Conservation (phyloP, 2,329 filamentous ascomycete species). For the Epichloe hybrida region DNA sequence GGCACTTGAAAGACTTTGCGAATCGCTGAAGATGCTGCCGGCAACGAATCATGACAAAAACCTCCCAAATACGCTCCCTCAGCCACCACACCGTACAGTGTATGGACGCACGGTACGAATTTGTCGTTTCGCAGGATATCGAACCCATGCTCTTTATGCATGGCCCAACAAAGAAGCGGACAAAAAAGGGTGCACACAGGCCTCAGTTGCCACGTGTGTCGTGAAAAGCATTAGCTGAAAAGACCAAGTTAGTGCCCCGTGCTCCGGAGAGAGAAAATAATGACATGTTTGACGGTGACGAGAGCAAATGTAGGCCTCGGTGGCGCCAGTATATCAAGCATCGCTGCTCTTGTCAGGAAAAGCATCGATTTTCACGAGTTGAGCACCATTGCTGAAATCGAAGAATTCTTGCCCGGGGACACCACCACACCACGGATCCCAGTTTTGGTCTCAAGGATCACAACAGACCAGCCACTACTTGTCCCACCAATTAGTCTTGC, state of each 20-base stretch:
- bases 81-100: not conserved
- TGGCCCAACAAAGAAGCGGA: not conserved
- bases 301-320: not conserved
- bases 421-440: constrained; percentile 1
- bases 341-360: not conserved
- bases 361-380: not conserved
- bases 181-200: not conserved
- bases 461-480: constrained; percentile 4
- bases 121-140: not conserved
- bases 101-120: not conserved
- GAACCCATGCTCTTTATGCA: not conserved
- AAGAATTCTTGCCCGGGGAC: not conserved
- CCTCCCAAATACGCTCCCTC: too few species aligned
- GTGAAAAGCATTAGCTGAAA: not conserved
- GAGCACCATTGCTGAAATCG: not conserved
- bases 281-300: not conserved
- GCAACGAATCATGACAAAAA: too few species aligned
- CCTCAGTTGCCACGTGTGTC: constrained; percentile 3
- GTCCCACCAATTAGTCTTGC: constrained; percentile 1
- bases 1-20: too few species aligned
- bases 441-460: not conserved
- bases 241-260: too few species aligned
- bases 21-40: too few species aligned
- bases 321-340: not conserved
- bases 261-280: not conserved